A percentile compares a stretch with the other conserved stretches of the same genome.
Evolutionary conservation across 176 grass and related monocot genomes (phyloP).

Genomic region (Eleusine coracana): DNA sequence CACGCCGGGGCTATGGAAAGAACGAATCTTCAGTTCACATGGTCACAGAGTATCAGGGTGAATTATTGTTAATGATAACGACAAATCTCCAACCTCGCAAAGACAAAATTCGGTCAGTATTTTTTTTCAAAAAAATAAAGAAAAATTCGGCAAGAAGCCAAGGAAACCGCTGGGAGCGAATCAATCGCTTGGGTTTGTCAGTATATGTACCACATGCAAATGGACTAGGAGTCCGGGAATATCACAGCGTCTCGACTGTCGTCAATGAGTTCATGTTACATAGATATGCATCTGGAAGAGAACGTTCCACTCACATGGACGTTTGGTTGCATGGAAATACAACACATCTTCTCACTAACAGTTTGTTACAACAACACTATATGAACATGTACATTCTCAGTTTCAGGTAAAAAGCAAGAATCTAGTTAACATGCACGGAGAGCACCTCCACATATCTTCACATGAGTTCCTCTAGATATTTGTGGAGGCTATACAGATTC

Average conservation of each 20-base stretch:
- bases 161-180: not conserved
- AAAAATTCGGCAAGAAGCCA: not conserved
- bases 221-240: not conserved
- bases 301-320: constrained; percentile 24
- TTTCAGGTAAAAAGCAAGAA: constrained; percentile 14
- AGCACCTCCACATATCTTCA: not conserved
- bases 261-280: not conserved
- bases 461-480: not conserved
- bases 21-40: constrained; percentile 17
- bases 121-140: no score
- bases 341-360: constrained; percentile 16
- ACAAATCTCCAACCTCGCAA: constrained; percentile 27
- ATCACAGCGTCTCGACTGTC: not conserved
- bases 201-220: constrained; percentile 13
- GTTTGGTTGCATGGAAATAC: constrained; percentile 5
- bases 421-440: not conserved
- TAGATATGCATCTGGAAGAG: constrained; percentile 1
- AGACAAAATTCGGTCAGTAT: not conserved
- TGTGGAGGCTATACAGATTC: constrained; percentile 24
- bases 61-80: constrained; percentile 23
- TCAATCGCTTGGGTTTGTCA: constrained; percentile 4
- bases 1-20: not conserved
- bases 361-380: not conserved
- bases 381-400: constrained; percentile 18
- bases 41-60: not conserved